Evolutionary conservation across 2,329 filamentous ascomycete genomes (phyloP).

Genomic region (Beauveria bassiana): DNA sequence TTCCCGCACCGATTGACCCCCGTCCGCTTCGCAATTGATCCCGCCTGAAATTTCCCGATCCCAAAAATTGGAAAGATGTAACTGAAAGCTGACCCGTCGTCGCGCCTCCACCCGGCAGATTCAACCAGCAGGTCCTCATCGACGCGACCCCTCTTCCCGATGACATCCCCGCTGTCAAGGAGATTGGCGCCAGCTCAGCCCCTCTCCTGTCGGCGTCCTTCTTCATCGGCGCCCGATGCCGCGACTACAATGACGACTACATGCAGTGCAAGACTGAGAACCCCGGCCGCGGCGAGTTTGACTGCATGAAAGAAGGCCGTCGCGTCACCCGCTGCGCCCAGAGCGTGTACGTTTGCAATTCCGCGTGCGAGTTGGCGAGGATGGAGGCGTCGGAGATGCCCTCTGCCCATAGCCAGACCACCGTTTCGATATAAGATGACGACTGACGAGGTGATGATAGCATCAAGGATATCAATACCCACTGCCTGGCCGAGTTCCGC

Average conservation of each 20-base stretch:
- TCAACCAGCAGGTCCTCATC: constrained; percentile 88
- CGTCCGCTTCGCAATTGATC: constrained; percentile 16
- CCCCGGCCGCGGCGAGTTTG: constrained; percentile 81
- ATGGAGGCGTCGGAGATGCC: background rate
- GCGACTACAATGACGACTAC: constrained; percentile 94
- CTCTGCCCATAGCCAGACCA: background rate
- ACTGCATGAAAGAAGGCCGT: constrained; percentile 93
- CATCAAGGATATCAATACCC: constrained; percentile 90
- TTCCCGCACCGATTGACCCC: background rate
- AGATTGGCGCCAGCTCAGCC: constrained; percentile 87
- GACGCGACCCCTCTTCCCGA: constrained; percentile 94
- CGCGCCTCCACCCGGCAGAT: constrained; percentile 47
- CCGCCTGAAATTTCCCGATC: background rate
- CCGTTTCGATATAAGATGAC: background rate
- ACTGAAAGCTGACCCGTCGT: constrained; percentile 18
- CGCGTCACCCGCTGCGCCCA: constrained; percentile 94
- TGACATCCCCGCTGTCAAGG: constrained; percentile 84
- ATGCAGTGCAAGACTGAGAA: constrained; percentile 99
- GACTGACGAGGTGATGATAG: constrained; percentile 36
- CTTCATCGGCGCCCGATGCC: constrained; percentile 96
- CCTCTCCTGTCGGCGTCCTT: constrained; percentile 86
- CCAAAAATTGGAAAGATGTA: background rate
- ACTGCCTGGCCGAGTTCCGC: constrained; percentile 86
- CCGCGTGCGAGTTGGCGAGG: background rate
- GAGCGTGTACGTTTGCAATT: constrained; percentile 67